phyloP scores from a whole-genome alignment of 2,329 filamentous ascomycete genomes.

The Pseudogymnoascus sp. region DNA sequence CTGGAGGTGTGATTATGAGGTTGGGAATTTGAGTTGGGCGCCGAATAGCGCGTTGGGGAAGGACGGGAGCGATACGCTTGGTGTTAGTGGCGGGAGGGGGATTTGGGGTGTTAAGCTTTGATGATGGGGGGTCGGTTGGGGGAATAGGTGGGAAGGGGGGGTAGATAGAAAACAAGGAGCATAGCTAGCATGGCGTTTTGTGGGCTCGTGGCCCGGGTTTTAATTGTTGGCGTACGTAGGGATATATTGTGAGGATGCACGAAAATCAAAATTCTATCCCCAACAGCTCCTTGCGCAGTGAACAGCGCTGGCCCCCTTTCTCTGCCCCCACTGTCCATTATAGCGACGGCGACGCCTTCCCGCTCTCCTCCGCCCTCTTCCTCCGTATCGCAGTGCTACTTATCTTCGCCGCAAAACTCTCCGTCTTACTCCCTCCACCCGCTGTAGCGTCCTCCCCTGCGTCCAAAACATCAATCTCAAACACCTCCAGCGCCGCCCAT shows the following conservation, averaged over 20 bases:
- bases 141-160: background rate
- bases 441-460: slow-evolving; percentile 44
- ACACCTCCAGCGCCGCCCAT: slow-evolving; percentile 69
- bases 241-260: slow-evolving; percentile 1
- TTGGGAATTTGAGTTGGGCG: slow-evolving; percentile 78
- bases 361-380: slow-evolving; percentile 27
- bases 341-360: background rate
- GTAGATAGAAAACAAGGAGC: background rate
- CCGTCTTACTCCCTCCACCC: slow-evolving; percentile 30
- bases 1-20: slow-evolving; percentile 82
- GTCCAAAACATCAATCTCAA: slow-evolving; percentile 84
- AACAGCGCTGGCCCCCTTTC: background rate
- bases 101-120: slow-evolving; percentile 53
- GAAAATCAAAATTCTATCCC: background rate
- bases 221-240: background rate
- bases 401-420: slow-evolving; percentile 72
- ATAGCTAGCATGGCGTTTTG: slow-evolving; percentile 1
- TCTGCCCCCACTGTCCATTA: background rate
- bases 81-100: slow-evolving; percentile 70
- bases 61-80: slow-evolving; percentile 75
- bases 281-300: background rate
- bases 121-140: background rate
- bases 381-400: slow-evolving; percentile 80
- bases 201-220: background rate
- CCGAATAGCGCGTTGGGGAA: slow-evolving; percentile 58